phyloP scores from a whole-genome alignment of 345 rosid species.

The Heritiera littoralis region DNA sequence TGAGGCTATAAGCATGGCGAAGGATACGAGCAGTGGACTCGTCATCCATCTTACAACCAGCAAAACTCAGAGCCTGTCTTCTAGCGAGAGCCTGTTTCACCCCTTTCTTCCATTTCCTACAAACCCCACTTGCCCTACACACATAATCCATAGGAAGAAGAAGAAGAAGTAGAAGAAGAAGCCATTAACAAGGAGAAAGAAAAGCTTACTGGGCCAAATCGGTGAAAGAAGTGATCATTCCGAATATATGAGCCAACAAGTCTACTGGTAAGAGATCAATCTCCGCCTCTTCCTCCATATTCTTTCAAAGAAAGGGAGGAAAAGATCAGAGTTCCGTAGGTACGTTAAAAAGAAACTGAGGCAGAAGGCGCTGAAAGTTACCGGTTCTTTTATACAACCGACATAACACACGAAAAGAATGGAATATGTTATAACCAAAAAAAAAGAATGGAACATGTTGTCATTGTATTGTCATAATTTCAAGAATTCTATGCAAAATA shows the following conservation, averaged over 20 bases:
- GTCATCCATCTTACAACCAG: conserved; percentile 85
- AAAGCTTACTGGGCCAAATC: conserved; percentile 75
- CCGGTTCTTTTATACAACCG: not conserved
- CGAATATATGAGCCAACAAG: conserved; percentile 70
- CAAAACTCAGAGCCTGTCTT: conserved; percentile 68
- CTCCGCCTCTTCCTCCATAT: conserved; percentile 55
- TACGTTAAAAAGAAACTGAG: conserved; percentile 5
- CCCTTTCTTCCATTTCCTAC: conserved; percentile 85
- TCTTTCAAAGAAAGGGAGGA: not conserved
- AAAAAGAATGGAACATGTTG: conserved; percentile 30
- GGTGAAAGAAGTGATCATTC: conserved; percentile 65
- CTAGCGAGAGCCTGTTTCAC: conserved; percentile 78
- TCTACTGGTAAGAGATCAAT: conserved; percentile 80
- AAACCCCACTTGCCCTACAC: conserved; percentile 73
- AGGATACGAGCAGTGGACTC: conserved; percentile 75
- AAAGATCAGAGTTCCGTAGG: not conserved
- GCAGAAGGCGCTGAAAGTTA: not conserved
- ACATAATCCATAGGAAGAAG: not conserved
- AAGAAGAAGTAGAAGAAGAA: not conserved
- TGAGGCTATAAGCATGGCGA: conserved; percentile 68
- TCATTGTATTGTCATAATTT: conserved; percentile 37
- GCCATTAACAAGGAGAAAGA: not conserved
- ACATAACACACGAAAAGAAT: not conserved
- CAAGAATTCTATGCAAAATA: conserved; percentile 12
- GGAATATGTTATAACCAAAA: conserved; percentile 27